Base-by-base conservation (phyloP, 75 land plant genomes). In the Sequoia sempervirens region DNA sequence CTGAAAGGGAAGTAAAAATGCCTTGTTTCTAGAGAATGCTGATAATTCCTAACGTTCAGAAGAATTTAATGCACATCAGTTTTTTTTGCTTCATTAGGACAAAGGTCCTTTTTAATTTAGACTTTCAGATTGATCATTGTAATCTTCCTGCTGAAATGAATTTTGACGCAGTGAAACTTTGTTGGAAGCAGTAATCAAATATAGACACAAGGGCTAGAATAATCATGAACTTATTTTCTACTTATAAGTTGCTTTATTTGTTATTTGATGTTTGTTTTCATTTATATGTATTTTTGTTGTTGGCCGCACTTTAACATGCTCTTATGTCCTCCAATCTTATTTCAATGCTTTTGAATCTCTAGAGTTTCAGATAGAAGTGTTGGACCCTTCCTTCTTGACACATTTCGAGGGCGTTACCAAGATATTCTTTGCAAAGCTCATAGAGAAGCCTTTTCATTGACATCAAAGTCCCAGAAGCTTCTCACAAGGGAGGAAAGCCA, bases 381-480 rank as follows among this genome's bases (percentile, higher is more conserved):
- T 36, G 93, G 94, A 3, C 66, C 91, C 13, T 92, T 91, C 78
- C 90, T 96, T 58, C 84, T 90, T 37, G 84, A 83, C 64, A 87
- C 99, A 68, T 94, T 96, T 64, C 87, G 89, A 73, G 88, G 88
- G 40, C 90, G 99, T 61, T 96, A 92, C 84, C 92, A 90, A 88
- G 97, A 96, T 30, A 85, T 93, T 43, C 89, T 96, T 20, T 89
- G 93, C 88, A 96, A 96, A 84, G 90, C 93, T 32, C 95, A 93
- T 83, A 90, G 90, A 45, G 88, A 89, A 34, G 86, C 93, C 38
- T 56, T 85, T 61, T 72, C 88, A 13, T 69, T 86, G 20, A 72
- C 90, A 73, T 92, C 97, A 26, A 95, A 95, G 81, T 88, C 85
- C 81, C 78, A 89, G 82, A 37, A 92, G 54, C 86, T 88, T 73